Evolutionary conservation across 2,329 filamentous ascomycete species (phyloP), one percentile per base, ranked within the genome.

Genomic region (Trichoderma cornu-damae): DNA sequence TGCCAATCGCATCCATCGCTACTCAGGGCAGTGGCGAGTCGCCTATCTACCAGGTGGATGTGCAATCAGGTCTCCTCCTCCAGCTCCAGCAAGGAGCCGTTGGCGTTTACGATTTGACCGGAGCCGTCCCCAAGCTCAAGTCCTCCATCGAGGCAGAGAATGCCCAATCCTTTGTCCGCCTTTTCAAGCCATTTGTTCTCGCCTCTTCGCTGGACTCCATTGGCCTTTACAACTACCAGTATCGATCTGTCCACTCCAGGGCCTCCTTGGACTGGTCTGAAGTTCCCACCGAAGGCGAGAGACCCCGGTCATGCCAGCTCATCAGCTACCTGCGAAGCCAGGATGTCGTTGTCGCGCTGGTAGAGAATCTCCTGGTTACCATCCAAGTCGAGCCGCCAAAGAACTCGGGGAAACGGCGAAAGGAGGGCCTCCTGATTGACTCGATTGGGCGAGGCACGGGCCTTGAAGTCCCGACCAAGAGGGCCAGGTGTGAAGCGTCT

Each of bases 161-260:
- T 1, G 75, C 84, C 2, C 75, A 76, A 18, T 87, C 86, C 2
- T 89, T 90, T 64, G 67, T 87, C 6, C 80, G 85, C 6, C 73
- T 91, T 0, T 88, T 86, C 6, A 81, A 80, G 57, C 83, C 86
- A 6, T 83, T 87, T 4, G 70, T 89, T 1, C 76, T 92, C 43
- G 79, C 83, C 1, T 76, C 82, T n/a, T 84, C 84, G 0, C 65
- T 77, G 0, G 72, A 77, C 8, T 76, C 78, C 0, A 79, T 88
- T 38, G 78, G 75, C 40, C 75, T 89, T 12, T 88, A 87, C 68
- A 90, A 90, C 69, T 82, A 86, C 32, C 82, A 85, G 59, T 91
- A 85, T 68, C 80, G 75, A 28, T 84, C 82, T 6, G 67, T 83
- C n/a, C 82, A 84, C 63, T 79, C 79, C 30, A 77, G 76, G 11